Conservation (phyloP, 1,139 yeast genomes). For the Komagataea norvegica region DNA sequence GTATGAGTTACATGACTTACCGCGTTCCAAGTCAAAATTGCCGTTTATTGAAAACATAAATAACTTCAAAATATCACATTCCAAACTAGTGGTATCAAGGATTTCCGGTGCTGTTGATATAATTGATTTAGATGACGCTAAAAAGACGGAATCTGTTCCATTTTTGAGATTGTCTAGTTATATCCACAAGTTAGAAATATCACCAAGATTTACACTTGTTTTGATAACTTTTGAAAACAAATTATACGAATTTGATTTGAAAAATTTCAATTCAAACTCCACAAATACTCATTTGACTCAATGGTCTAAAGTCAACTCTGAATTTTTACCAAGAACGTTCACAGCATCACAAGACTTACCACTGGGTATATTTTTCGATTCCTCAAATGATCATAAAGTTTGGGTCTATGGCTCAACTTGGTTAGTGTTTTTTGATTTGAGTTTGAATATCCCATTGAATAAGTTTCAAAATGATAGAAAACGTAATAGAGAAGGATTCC, state of each 20-base stretch:
- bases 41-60: slow-evolving; percentile 44
- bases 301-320: slow-evolving; percentile 81
- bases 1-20: slow-evolving; percentile 34
- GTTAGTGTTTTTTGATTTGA: slow-evolving; percentile 70
- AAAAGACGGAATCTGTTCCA: slow-evolving; percentile 25
- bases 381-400: slow-evolving; percentile 37
- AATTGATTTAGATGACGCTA: slow-evolving; percentile 31
- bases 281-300: slow-evolving; percentile 45
- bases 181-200: slow-evolving; percentile 61
- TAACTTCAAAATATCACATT: slow-evolving; percentile 43
- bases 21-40: slow-evolving; percentile 30
- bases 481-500: slow-evolving; percentile 61
- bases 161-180: slow-evolving; percentile 52
- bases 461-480: slow-evolving; percentile 42
- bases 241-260: slow-evolving; percentile 60
- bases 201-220: slow-evolving; percentile 48
- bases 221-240: slow-evolving; percentile 73
- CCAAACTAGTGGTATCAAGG: slow-evolving; percentile 51
- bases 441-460: slow-evolving; percentile 50
- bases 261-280: slow-evolving; percentile 10
- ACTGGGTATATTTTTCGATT: slow-evolving; percentile 57
- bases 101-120: slow-evolving; percentile 65
- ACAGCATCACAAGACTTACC: slow-evolving; percentile 61
- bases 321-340: slow-evolving; percentile 65
- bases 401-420: slow-evolving; percentile 92